Base-by-base conservation (phyloP, 352 stramenopile genomes). In the Globisporangium iwayamae region DNA sequence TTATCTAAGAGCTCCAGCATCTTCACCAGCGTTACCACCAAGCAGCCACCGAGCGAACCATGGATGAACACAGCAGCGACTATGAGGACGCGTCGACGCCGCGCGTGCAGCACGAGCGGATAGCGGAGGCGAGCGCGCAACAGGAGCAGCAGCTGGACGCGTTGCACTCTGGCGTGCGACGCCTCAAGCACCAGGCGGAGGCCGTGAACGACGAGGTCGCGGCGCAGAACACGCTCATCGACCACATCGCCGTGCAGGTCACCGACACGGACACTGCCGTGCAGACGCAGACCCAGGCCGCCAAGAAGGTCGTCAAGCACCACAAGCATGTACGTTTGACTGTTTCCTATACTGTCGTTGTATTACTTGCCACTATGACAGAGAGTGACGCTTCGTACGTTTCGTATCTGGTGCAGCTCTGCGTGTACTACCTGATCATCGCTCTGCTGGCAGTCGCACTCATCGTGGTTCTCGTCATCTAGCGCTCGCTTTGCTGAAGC, bases 61-160 rank as follows among this genome's bases (percentile, higher is more conserved):
- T 61, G 55, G 56, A 52, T 52, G 16, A 64, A 22, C 45, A 78
- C 67, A 62, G 71, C 70, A 69, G 60, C 66, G 76, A 83, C 22
- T 89, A 74, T 60, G 70, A 76, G 25, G 79, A 86, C 9, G 75
- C 48, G 4, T 73, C 69, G 16, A 87, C 79, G n/a, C 79, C 79
- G 10, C 74, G 71, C 60, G 47, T 87, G 25, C 25, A 28, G 13
- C 71, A 83, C 38, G 73, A 83, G 53, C 74, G 67, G 62, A 86
- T 89, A 67, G 68, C 68, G n/a, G 79, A 78, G 53, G 66, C 67
- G 38, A 74, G 66, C 3, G 54, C 80, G 39, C 60, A 80, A 13
- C 75, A 86, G 79, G 82, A 91, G 46, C 70, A 65, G 45, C 75
- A 87, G 66, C 65, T 91, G 25, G 78, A 89, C 65, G 74, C 74